Conservation (phyloP, 148 eudicot species). For the Fagopyrum tataricum region DNA sequence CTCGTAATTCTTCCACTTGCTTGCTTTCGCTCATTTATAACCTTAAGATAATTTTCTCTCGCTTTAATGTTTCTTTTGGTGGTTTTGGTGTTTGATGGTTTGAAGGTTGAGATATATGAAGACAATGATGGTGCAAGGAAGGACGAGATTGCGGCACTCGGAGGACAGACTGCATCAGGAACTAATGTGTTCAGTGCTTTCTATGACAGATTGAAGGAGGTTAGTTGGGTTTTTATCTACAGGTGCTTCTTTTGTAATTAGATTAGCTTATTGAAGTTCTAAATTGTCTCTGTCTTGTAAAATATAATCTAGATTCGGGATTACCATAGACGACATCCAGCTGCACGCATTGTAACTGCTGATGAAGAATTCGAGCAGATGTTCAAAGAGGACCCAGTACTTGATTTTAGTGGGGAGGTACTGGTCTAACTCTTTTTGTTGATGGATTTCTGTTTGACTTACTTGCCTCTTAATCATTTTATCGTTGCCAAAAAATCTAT, state of each 20-base stretch:
- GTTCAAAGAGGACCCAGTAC: slow-evolving; percentile 76
- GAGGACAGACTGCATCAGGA: slow-evolving; percentile 82
- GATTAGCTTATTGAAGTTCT: neutral
- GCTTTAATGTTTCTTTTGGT: neutral
- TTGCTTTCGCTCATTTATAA: neutral
- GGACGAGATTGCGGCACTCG: slow-evolving; percentile 98
- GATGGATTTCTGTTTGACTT: neutral
- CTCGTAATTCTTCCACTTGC: slow-evolving; percentile 38
- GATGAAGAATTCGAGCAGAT: slow-evolving; percentile 80
- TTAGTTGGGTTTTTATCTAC: slow-evolving; percentile 8
- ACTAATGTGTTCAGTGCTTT: slow-evolving; percentile 89
- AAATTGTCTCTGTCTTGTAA: slow-evolving; percentile 3
- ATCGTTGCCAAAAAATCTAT: neutral
- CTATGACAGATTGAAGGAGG: slow-evolving; percentile 95
- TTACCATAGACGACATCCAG: slow-evolving; percentile 88
- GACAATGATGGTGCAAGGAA: slow-evolving; percentile 83
- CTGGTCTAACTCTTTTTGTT: neutral
- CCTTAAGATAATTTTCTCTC: neutral
- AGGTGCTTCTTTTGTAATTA: neutral
- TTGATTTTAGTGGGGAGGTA: slow-evolving; percentile 99
- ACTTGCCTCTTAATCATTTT: neutral
- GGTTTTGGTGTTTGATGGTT: slow-evolving; percentile 4
- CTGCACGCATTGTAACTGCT: slow-evolving; percentile 70
- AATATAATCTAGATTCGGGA: slow-evolving; percentile 71
- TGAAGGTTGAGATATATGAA: slow-evolving; percentile 76